phyloP scores from a whole-genome alignment of 768 basidiomycete genomes.

The Antrodiella citrinella region DNA sequence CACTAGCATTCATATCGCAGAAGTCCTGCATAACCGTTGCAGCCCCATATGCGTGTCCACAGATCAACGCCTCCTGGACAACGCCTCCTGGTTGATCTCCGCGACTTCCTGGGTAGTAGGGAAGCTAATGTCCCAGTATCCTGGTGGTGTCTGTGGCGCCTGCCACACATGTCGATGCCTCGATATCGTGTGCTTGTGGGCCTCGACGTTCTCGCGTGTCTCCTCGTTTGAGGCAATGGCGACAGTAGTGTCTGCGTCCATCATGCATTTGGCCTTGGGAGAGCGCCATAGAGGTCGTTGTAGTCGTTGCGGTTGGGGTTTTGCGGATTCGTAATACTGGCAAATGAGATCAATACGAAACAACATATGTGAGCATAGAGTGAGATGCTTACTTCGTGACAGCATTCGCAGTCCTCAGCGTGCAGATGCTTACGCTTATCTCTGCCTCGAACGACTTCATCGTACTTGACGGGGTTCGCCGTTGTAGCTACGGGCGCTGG shows the following conservation, averaged over 20 bases:
- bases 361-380: neutral
- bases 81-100: slow-evolving; percentile 48
- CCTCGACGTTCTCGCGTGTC: neutral
- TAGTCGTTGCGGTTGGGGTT: neutral
- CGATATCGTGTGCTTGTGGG: slow-evolving; percentile 62
- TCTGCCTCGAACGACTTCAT: neutral
- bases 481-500: neutral
- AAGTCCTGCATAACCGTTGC: too few species aligned
- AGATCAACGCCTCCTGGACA: too few species aligned
- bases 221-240: neutral
- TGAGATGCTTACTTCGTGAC: neutral
- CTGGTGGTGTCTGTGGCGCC: slow-evolving; percentile 68
- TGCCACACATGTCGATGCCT: slow-evolving; percentile 68
- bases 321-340: neutral
- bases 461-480: neutral
- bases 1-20: too few species aligned
- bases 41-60: too few species aligned
- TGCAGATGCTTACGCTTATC: neutral
- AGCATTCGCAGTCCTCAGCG: neutral
- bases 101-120: slow-evolving; percentile 77
- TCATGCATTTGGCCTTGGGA: neutral
- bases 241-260: neutral
- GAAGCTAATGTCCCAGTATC: slow-evolving; percentile 88
- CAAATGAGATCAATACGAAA: neutral
- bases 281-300: neutral